Conservation (phyloP, 805 yeast species). For the Saccharomycopsis vini region DNA sequence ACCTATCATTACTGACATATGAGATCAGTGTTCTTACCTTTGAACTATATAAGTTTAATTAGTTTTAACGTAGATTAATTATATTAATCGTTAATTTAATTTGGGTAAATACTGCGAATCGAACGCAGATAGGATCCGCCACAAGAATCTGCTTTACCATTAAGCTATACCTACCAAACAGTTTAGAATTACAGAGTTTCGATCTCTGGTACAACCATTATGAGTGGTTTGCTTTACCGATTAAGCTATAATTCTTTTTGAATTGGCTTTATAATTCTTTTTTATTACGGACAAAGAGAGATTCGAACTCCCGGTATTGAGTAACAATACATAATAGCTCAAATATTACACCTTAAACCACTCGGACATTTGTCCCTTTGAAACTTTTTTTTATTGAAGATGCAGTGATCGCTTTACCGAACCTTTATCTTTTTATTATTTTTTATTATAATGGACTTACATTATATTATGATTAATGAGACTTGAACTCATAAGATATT, state of each 20-base stretch:
- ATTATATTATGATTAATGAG: slow-evolving; percentile 7
- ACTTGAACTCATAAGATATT: slow-evolving; percentile 16
- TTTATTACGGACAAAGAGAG: slow-evolving; percentile 20
- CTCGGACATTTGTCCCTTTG: slow-evolving; percentile 21
- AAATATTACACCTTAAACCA: slow-evolving; percentile 21
- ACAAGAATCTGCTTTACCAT: slow-evolving; percentile 17
- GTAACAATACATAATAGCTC: slow-evolving; percentile 20
- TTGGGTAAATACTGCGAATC: slow-evolving; percentile 17
- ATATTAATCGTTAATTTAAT: not conserved
- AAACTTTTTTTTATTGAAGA: no score
- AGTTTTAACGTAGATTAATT: no score
- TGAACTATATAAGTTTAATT: slow-evolving; percentile 15
- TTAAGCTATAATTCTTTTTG: slow-evolving; percentile 20
- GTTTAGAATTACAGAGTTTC: slow-evolving; percentile 19
- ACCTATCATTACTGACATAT: slow-evolving; percentile 16
- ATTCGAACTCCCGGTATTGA: slow-evolving; percentile 21
- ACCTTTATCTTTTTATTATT: no score
- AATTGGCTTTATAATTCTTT: not conserved
- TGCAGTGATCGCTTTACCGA: no score
- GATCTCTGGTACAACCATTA: slow-evolving; percentile 21
- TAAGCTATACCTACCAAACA: slow-evolving; percentile 15
- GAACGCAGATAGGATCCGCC: slow-evolving; percentile 17
- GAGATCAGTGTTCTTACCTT: slow-evolving; percentile 18
- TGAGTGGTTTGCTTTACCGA: slow-evolving; percentile 22
- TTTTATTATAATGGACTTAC: no score